Evolutionary conservation across 306 rosid species (phyloP).

Genomic region (Cucurbita moschata): DNA sequence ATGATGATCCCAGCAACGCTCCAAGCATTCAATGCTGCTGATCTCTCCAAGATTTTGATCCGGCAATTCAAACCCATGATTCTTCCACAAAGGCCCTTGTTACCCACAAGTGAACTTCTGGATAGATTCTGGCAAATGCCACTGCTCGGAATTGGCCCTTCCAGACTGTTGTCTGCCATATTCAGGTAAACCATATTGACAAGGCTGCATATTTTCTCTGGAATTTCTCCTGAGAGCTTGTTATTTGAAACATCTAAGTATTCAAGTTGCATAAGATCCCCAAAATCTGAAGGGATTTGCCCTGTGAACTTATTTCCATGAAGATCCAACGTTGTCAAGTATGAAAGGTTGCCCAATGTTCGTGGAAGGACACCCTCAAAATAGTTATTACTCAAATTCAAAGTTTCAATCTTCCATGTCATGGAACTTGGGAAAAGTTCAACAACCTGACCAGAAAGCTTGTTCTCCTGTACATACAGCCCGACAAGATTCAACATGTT

Average conservation of each 20-base stretch:
- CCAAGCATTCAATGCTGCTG: slow-evolving; percentile 45
- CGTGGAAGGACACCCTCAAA: slow-evolving; percentile 52
- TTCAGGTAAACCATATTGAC: slow-evolving; percentile 43
- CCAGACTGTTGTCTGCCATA: slow-evolving; percentile 57
- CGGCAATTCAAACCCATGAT: slow-evolving; percentile 42
- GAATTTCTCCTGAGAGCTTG: slow-evolving; percentile 52
- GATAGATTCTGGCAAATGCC: slow-evolving; percentile 76
- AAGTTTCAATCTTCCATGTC: slow-evolving; percentile 76
- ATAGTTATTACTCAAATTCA: slow-evolving; percentile 61
- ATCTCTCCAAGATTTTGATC: slow-evolving; percentile 28
- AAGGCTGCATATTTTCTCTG: slow-evolving; percentile 65
- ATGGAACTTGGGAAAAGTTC: slow-evolving; percentile 48
- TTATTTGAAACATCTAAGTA: slow-evolving; percentile 67
- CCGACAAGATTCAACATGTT: slow-evolving; percentile 54
- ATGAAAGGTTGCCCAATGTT: slow-evolving; percentile 67
- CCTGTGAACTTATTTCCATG: slow-evolving; percentile 60
- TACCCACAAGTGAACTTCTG: slow-evolving; percentile 35
- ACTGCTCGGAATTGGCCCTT: slow-evolving; percentile 66
- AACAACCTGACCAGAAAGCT: slow-evolving; percentile 46
- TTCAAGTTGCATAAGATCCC: slow-evolving; percentile 63
- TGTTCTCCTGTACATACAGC: slow-evolving; percentile 71
- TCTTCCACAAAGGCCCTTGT: slow-evolving; percentile 61
- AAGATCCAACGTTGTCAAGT: slow-evolving; percentile 66
- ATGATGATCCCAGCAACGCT: slow-evolving; percentile 46
- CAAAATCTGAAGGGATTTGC: slow-evolving; percentile 67